These are phyloP conservation scores for Lichtheimia ramosa DNA, from an alignment of 371 early-diverging fungal species.

Conservation along the genomic window DNA sequence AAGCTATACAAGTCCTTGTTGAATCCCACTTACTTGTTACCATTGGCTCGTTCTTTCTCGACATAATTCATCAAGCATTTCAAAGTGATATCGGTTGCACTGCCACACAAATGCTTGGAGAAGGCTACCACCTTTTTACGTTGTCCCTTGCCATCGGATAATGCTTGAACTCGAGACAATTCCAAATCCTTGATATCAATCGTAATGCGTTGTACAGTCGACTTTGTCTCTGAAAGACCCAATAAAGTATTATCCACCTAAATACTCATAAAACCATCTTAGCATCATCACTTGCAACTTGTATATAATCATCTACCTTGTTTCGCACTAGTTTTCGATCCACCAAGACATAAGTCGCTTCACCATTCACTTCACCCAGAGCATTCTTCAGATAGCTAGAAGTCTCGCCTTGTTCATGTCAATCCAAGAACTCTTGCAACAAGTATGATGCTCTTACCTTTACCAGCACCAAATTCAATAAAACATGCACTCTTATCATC, in stretches of 20 bases:
- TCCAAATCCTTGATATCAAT: slow-evolving; percentile 88
- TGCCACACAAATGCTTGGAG: slow-evolving; percentile 93
- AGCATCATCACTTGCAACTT: not conserved
- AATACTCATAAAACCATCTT: not conserved
- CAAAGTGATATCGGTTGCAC: slow-evolving; percentile 87
- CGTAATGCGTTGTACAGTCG: slow-evolving; percentile 61
- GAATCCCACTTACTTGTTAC: slow-evolving; percentile 28
- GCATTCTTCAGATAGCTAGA: slow-evolving; percentile 62
- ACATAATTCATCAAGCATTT: slow-evolving; percentile 70
- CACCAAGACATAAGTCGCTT: slow-evolving; percentile 64
- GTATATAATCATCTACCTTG: slow-evolving; percentile 40
- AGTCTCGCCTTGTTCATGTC: slow-evolving; percentile 50
- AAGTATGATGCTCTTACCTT: too few species aligned
- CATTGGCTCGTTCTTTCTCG: slow-evolving; percentile 29
- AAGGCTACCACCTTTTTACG: slow-evolving; percentile 62
- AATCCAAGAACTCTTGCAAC: too few species aligned
- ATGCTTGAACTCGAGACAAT: slow-evolving; percentile 43
- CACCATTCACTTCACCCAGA: slow-evolving; percentile 52
- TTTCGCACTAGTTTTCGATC: slow-evolving; percentile 79
- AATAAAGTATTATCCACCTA: slow-evolving; percentile 36
- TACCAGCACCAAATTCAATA: slow-evolving; percentile 87
- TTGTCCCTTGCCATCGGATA: slow-evolving; percentile 30
- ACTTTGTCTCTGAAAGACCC: slow-evolving; percentile 29
- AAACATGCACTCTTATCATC: slow-evolving; percentile 56
- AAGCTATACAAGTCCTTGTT: too few species aligned